Conservation (phyloP, 139 green algal species). For the Trebouxia sp. region DNA sequence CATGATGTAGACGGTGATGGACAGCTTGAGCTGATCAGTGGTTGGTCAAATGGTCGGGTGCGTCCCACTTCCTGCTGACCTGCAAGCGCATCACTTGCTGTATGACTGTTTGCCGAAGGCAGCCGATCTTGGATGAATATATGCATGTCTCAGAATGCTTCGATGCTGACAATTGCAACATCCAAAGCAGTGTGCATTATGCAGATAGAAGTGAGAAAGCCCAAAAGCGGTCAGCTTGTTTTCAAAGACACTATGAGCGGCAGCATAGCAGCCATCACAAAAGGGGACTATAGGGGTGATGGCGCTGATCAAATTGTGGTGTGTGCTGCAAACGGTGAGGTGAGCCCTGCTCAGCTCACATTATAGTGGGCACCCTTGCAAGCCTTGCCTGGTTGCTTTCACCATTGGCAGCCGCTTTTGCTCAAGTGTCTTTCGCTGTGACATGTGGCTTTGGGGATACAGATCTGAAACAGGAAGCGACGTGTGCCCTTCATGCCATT, state of each 20-base stretch:
- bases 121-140: too few relatives aligned
- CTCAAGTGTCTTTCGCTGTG: too few relatives aligned
- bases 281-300: conserved; percentile 64
- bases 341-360: conserved; percentile 20
- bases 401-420: too few relatives aligned
- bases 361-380: too few relatives aligned
- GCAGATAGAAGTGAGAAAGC: conserved; percentile 60
- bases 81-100: too few relatives aligned
- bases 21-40: conserved; percentile 66
- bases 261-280: conserved; percentile 58
- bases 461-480: too few relatives aligned
- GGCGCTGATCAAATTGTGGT: conserved; percentile 63
- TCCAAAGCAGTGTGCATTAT: not conserved
- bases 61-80: not conserved
- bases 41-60: conserved; percentile 80
- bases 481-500: too few relatives aligned
- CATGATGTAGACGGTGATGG: conserved; percentile 76
- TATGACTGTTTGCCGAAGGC: too few relatives aligned
- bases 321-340: conserved; percentile 57
- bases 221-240: conserved; percentile 65
- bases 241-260: conserved; percentile 60
- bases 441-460: too few relatives aligned
- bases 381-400: too few relatives aligned
- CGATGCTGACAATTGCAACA: too few relatives aligned
- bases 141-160: too few relatives aligned